Percentiles rank a stretch among this genome's conserved stretches.
These are phyloP conservation scores for Neurospora sp. DNA, from an alignment of 495 filamentous ascomycete species.

Conservation along the genomic window DNA sequence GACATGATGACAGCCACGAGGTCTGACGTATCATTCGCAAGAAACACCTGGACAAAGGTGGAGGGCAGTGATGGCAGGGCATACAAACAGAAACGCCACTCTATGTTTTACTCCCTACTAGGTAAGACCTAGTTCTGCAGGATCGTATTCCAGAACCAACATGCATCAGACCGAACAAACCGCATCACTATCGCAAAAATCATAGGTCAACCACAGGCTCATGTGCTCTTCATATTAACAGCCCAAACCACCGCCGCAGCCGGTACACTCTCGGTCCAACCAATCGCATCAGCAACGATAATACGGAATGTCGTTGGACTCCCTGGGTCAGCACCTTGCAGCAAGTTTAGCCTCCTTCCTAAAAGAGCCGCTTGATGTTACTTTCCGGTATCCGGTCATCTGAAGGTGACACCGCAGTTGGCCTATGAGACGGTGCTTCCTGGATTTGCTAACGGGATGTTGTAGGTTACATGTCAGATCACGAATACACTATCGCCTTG, in stretches of 20 bases:
- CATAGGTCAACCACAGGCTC: background rate
- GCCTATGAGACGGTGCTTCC: background rate
- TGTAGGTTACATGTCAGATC: background rate
- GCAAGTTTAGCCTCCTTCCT: background rate
- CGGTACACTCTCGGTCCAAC: background rate
- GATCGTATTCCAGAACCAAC: background rate
- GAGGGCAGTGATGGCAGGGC: background rate
- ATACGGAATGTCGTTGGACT: background rate
- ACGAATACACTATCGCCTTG: background rate
- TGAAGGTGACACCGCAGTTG: background rate
- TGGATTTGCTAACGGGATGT: background rate
- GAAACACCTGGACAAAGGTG: background rate
- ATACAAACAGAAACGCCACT: background rate
- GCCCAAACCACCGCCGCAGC: background rate
- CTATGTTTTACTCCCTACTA: background rate
- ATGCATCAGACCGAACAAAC: background rate
- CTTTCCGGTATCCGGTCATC: background rate
- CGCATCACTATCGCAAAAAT: background rate
- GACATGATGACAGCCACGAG: background rate
- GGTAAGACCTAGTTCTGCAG: background rate
- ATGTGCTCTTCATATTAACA: background rate
- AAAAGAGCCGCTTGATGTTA: background rate
- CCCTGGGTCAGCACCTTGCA: background rate
- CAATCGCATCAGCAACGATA: background rate
- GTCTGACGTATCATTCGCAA: background rate